A percentile compares a stretch with the other conserved stretches of the same genome.
Evolutionary conservation across 306 rosid species (phyloP).

Genomic region (Prunus padus): DNA sequence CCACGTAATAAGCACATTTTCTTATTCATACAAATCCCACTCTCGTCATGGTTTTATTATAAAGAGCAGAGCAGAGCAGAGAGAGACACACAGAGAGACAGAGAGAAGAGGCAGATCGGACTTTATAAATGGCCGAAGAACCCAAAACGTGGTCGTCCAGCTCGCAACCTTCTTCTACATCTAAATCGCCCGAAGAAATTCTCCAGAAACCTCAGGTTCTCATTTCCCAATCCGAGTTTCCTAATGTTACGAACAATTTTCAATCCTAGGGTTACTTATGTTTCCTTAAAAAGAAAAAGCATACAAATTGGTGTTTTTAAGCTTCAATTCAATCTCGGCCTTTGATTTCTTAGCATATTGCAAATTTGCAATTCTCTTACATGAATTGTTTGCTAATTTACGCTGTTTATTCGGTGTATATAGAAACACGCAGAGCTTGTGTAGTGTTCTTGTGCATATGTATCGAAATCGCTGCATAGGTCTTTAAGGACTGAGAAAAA

Average conservation of each 20-base stretch:
- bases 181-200: slow-evolving; percentile 35
- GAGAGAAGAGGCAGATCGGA: neutral
- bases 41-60: neutral
- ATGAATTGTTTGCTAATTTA: too few relatives aligned
- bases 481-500: neutral
- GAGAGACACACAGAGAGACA: neutral
- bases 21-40: neutral
- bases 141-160: slow-evolving; percentile 40
- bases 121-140: slow-evolving; percentile 47
- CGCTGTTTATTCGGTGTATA: too few relatives aligned
- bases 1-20: neutral
- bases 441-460: neutral
- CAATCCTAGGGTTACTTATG: neutral
- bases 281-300: neutral
- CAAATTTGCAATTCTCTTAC: neutral
- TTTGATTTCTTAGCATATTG: neutral
- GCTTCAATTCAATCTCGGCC: neutral
- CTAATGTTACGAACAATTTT: neutral
- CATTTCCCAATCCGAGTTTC: slow-evolving; percentile 6
- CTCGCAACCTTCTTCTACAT: slow-evolving; percentile 34
- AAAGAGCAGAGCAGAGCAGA: neutral
- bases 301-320: neutral
- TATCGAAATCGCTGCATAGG: neutral
- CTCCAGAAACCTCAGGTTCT: slow-evolving; percentile 47
- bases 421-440: too few relatives aligned